phyloP scores from a whole-genome alignment of 2,329 filamentous ascomycete genomes.

The Fusarium begoniae region DNA sequence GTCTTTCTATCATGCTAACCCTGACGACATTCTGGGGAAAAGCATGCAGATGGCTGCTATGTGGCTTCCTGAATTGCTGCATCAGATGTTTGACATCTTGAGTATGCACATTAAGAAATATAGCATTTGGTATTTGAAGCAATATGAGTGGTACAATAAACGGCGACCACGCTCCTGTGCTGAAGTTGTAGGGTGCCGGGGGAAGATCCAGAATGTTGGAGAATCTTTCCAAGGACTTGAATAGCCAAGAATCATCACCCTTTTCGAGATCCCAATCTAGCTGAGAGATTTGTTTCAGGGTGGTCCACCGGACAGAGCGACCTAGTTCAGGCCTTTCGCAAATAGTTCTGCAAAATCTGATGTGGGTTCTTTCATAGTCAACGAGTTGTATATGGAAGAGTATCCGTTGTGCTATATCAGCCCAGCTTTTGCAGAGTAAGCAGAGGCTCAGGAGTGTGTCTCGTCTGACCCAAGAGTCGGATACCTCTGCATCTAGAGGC shows the following conservation, averaged over 20 bases:
- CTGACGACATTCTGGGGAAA: not conserved
- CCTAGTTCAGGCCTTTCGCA: not conserved
- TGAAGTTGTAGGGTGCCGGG: not conserved
- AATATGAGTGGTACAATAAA: not conserved
- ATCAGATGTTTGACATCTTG: not conserved
- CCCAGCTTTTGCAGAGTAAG: not conserved
- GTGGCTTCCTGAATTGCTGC: not conserved
- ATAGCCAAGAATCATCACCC: not conserved
- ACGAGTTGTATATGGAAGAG: not conserved
- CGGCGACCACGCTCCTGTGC: not conserved
- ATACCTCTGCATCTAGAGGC: not conserved
- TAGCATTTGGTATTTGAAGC: not conserved
- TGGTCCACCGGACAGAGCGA: not conserved
- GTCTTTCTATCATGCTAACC: rapidly evolving
- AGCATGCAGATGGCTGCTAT: not conserved
- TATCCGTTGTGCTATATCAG: not conserved
- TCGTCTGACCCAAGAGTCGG: not conserved
- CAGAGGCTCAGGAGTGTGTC: not conserved
- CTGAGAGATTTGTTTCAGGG: not conserved
- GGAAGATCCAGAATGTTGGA: not conserved
- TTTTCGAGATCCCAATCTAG: not conserved
- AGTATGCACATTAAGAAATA: not conserved
- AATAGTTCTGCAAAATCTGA: conserved; percentile 1
- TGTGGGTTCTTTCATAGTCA: too few species aligned
- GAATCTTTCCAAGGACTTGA: not conserved